Evolutionary conservation across 176 grass and related monocot species (phyloP).

Genomic region (Tuctoria greenei): DNA sequence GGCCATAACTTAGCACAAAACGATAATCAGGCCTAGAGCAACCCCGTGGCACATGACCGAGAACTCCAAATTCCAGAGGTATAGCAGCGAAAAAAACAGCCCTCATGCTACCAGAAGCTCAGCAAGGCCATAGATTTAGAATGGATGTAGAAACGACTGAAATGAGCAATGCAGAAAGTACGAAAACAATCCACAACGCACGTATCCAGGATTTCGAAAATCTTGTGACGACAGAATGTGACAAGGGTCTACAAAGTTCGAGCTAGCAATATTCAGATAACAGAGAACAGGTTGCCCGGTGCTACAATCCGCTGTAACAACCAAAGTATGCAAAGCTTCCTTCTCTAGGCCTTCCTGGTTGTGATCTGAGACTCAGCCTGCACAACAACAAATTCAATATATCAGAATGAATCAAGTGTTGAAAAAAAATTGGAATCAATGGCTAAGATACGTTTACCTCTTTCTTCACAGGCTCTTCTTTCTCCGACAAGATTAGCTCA

Average conservation of each 20-base stretch:
- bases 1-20: too few species aligned
- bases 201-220: not conserved
- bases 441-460: not conserved
- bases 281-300: not conserved
- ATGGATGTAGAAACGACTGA: not conserved
- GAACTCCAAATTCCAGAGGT: too few species aligned
- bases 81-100: too few species aligned
- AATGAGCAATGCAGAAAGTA: not conserved
- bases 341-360: slow-evolving; percentile 59
- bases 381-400: not conserved
- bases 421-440: too few species aligned
- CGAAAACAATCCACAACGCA: slow-evolving; percentile 9
- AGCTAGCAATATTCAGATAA: slow-evolving; percentile 29
- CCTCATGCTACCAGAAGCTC: too few species aligned
- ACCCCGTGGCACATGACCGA: too few species aligned
- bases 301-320: slow-evolving; percentile 16
- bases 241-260: slow-evolving; percentile 20
- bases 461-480: not conserved
- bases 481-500: not conserved
- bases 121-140: too few species aligned
- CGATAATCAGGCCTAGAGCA: too few species aligned
- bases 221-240: not conserved
- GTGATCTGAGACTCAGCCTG: slow-evolving; percentile 77
- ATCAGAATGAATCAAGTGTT: not conserved
- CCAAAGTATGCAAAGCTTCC: not conserved